Conservation (phyloP, 1,284 basidiomycete genomes). For the Fistulinella cinereoalba region DNA sequence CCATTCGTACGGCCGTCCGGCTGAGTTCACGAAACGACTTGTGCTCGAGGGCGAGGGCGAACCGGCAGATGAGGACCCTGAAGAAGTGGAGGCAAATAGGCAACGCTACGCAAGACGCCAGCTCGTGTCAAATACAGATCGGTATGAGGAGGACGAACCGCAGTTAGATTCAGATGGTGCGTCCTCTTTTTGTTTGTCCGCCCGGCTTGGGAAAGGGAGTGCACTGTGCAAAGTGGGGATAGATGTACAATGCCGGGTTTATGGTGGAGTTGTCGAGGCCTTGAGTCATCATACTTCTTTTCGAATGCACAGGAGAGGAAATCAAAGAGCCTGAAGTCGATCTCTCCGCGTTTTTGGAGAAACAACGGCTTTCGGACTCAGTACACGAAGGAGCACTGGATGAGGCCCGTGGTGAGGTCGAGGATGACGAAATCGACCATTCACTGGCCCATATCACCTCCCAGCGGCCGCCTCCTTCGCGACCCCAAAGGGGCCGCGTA, state of each 20-base stretch:
- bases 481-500: constrained; percentile 58
- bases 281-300: neutral
- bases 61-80: constrained; percentile 37
- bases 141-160: constrained; percentile 64
- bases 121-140: constrained; percentile 65
- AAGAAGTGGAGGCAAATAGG: constrained; percentile 47
- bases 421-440: constrained; percentile 64
- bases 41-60: constrained; percentile 54
- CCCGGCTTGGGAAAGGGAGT: neutral
- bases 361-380: constrained; percentile 49
- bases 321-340: constrained; percentile 71
- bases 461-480: constrained; percentile 15
- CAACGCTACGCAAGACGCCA: constrained; percentile 54
- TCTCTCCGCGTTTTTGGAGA: constrained; percentile 60
- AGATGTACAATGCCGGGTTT: neutral
- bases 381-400: neutral
- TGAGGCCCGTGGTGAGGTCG: constrained; percentile 28
- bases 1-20: constrained; percentile 55
- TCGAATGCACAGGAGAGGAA: constrained; percentile 52
- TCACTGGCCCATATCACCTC: constrained; percentile 51
- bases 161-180: constrained; percentile 64
- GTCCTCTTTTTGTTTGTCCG: neutral
- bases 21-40: constrained; percentile 58
- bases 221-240: neutral
- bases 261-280: neutral